Evolutionary conservation across 352 stramenopile species (phyloP), one percentile per base, ranked within the genome.

Genomic region (Globisporangium canariense): DNA sequence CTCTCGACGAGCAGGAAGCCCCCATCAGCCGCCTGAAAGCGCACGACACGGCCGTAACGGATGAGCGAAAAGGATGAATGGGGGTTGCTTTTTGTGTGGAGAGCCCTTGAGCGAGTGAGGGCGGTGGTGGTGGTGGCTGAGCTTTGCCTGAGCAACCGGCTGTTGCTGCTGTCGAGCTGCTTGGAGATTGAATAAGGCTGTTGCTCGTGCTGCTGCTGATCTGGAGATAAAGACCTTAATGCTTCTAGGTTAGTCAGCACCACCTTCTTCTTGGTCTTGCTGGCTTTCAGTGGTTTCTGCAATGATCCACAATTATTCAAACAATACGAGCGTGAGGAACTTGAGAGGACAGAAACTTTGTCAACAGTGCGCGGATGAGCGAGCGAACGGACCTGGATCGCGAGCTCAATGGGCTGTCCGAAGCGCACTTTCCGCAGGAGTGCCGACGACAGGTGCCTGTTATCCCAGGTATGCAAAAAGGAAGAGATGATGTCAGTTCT

Each of bases 381-480:
- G 32, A 38, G 8, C 22, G 25, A 38, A 22, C 67, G 58, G 65
- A 79, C 66, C 76, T 75, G 63, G 7, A 83, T 60, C 4, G 74
- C 79, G 18, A 67, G 43, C 22, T 83, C 70, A 2, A 91, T 71
- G 5, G 76, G 68, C 55, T 89, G 81, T 0, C 79, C 79, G 22
- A 86, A 78, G 28, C 75, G 76, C 10, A 91, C 78, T 72, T 88
- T 86, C 16, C 77, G 78, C 20, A 89, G 56, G 16, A 88, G 45
- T 18, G 69, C 67, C 7, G 81, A 77, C 18, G 81, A 91, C 25
- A 83, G 62, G 28, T 86, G 64, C 2, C 81, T 90, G 32, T 38
- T 9, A 38, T 38, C 5, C 8, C 32, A 38, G 0, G 5, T 9
- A 38, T 38, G 3, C 32, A 38, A 9, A 38, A 38, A 38, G 32